Evolutionary conservation across 768 basidiomycete species (phyloP).

Genomic region (Termitomyces sp.): DNA sequence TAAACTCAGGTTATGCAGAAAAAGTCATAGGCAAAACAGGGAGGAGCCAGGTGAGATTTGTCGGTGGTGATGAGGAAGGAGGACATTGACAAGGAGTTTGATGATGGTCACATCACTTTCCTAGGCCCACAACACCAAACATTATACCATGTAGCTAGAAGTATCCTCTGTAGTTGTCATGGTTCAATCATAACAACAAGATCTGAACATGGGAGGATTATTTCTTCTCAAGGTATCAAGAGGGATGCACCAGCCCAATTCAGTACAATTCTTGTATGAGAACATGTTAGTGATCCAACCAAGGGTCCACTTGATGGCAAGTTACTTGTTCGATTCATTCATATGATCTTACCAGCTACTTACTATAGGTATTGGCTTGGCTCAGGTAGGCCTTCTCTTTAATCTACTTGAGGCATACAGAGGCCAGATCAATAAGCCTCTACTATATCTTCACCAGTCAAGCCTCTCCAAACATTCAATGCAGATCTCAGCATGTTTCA

Average conservation of each 20-base stretch:
- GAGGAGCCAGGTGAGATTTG: too few relatives aligned
- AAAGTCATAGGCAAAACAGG: too few relatives aligned
- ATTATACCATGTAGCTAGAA: constrained; percentile 1
- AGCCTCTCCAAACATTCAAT: constrained; percentile 16
- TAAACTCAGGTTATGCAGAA: not conserved
- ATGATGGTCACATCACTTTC: too few relatives aligned
- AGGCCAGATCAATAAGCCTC: constrained; percentile 12
- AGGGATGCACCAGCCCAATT: constrained; percentile 15
- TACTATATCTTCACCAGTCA: constrained; percentile 27
- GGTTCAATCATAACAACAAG: constrained; percentile 16
- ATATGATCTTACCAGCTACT: not conserved
- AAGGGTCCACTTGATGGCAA: constrained; percentile 8
- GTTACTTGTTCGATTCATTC: not conserved
- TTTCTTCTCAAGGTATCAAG: constrained; percentile 14
- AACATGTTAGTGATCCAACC: not conserved
- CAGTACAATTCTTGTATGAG: constrained; percentile 21
- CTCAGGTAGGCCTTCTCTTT: constrained; percentile 27
- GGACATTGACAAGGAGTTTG: too few relatives aligned
- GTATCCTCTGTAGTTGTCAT: not conserved
- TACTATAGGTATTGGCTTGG: constrained; percentile 19
- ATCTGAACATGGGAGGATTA: not conserved
- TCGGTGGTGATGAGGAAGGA: too few relatives aligned
- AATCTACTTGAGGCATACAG: constrained; percentile 14
- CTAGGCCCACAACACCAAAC: too few relatives aligned
- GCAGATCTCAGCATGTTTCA: constrained; percentile 17